Conservation (phyloP, 169 alveolate species). For the Plasmodium sp. region DNA sequence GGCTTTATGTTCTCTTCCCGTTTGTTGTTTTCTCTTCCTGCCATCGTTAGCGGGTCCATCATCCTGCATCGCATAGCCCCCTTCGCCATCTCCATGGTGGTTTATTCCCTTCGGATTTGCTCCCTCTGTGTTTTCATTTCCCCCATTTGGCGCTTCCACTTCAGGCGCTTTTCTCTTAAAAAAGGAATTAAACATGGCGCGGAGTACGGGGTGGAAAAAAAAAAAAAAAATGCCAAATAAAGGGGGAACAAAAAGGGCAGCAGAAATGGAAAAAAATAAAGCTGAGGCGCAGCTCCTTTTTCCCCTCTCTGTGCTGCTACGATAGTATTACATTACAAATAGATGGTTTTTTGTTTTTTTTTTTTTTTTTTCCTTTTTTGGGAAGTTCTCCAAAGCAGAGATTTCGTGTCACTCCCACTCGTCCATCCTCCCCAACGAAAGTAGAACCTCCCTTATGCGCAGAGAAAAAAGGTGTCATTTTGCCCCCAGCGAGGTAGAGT, state of each 20-base stretch:
- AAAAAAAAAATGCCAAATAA: not conserved
- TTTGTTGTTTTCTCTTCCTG: not conserved
- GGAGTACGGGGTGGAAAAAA: not conserved
- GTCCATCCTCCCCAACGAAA: not conserved
- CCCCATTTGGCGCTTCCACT: not conserved
- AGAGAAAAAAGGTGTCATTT: not conserved
- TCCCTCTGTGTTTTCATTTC: not conserved
- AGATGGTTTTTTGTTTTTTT: not conserved
- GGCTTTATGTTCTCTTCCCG: not conserved
- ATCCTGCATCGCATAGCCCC: not conserved
- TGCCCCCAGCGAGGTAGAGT: not conserved
- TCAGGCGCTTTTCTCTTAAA: slow-evolving; percentile 6
- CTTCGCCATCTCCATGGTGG: not conserved
- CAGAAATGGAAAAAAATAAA: not conserved
- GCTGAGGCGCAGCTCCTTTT: not conserved
- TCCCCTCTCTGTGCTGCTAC: not conserved
- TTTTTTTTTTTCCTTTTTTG: not conserved
- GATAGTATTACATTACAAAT: not conserved
- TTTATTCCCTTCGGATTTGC: not conserved
- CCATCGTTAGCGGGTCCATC: not conserved
- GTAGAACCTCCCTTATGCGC: not conserved
- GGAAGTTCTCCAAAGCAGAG: not conserved
- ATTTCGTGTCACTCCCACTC: not conserved
- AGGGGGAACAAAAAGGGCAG: not conserved
- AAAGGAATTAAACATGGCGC: slow-evolving; percentile 17